These are phyloP conservation scores for Prunus mume DNA, from an alignment of 306 rosid genomes.

Conservation along the genomic window DNA sequence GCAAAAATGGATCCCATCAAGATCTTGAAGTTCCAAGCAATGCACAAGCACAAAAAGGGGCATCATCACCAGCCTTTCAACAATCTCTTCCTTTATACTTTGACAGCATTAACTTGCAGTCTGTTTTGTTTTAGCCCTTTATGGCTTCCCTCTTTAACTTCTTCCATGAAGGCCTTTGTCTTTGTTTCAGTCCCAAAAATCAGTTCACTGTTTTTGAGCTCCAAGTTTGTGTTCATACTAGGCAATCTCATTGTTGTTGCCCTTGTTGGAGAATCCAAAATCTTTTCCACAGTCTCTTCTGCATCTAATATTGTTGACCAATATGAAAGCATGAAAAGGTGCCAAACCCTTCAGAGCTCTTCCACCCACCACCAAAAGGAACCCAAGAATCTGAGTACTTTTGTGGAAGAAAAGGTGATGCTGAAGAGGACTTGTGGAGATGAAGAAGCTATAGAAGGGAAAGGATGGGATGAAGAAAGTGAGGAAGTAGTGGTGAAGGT, in stretches of 20 bases:
- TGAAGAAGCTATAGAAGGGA: slow-evolving; percentile 16
- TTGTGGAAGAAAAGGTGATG: slow-evolving; percentile 18
- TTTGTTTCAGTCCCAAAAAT: slow-evolving; percentile 17
- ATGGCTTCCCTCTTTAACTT: slow-evolving; percentile 33
- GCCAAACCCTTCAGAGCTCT: slow-evolving; percentile 21
- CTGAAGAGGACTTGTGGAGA: slow-evolving; percentile 5
- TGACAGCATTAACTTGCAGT: slow-evolving; percentile 20
- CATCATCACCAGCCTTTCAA: slow-evolving; percentile 9
- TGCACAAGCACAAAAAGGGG: slow-evolving; percentile 23
- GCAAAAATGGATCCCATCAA: slow-evolving; percentile 31
- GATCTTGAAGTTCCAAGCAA: slow-evolving; percentile 22
- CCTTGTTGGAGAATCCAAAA: slow-evolving; percentile 52
- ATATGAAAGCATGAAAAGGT: slow-evolving; percentile 38
- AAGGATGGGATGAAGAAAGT: slow-evolving; percentile 15
- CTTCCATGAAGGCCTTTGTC: slow-evolving; percentile 29
- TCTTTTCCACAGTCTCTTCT: slow-evolving; percentile 39
- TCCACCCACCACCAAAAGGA: slow-evolving; percentile 18
- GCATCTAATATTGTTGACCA: slow-evolving; percentile 36
- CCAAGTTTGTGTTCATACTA: slow-evolving; percentile 42
- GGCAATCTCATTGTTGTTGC: slow-evolving; percentile 45
- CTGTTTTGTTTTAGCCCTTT: slow-evolving; percentile 28
- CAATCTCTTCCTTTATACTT: slow-evolving; percentile 24
- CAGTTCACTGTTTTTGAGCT: slow-evolving; percentile 25
- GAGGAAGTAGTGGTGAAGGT: slow-evolving; percentile 7
- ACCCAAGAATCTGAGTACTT: neutral